A percentile compares a stretch with the other conserved stretches of the same genome.
phyloP scores from a whole-genome alignment of 2,329 filamentous ascomycete genomes.

The Calonectria hongkongensis region DNA sequence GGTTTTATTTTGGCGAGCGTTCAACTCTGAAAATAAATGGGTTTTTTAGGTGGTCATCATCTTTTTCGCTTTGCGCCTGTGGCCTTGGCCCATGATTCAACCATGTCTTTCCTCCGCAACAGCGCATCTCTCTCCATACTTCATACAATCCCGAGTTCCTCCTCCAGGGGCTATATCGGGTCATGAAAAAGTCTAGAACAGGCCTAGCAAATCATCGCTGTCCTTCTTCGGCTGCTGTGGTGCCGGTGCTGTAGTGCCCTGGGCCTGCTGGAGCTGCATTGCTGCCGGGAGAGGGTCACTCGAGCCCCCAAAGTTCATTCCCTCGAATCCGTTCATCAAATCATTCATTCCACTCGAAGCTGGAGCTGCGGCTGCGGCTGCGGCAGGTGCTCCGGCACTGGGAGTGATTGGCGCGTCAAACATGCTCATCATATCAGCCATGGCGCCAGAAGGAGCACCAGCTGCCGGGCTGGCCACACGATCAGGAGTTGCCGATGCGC shows the following conservation, averaged over 20 bases:
- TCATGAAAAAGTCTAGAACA: conserved; percentile 59
- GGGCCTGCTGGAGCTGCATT: conserved; percentile 70
- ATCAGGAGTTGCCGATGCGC: conserved; percentile 78
- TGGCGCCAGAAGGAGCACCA: conserved; percentile 65
- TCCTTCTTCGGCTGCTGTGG: conserved; percentile 71
- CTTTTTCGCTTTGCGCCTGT: conserved; percentile 48
- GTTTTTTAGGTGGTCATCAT: conserved; percentile 44
- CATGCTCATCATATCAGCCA: conserved; percentile 81
- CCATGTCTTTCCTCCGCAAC: conserved; percentile 39
- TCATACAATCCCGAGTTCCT: conserved; percentile 39
- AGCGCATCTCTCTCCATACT: conserved; percentile 43
- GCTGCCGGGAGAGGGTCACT: conserved; percentile 79
- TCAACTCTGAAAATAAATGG: conserved; percentile 44
- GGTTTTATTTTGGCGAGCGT: conserved; percentile 49
- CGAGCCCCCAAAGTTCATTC: conserved; percentile 80
- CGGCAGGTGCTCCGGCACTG: conserved; percentile 59
- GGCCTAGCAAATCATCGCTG: conserved; percentile 75
- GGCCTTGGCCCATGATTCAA: conserved; percentile 42
- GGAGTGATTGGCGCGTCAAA: conserved; percentile 80
- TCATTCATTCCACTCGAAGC: conserved; percentile 83
- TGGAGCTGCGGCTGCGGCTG: conserved; percentile 54
- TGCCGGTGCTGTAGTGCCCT: conserved; percentile 47
- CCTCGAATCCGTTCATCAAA: conserved; percentile 91
- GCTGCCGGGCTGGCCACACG: conserved; percentile 78
- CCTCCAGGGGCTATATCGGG: conserved; percentile 39